These are phyloP conservation scores for Xylaria sp. DNA, from an alignment of 2,329 filamentous ascomycete species.

Conservation along the genomic window DNA sequence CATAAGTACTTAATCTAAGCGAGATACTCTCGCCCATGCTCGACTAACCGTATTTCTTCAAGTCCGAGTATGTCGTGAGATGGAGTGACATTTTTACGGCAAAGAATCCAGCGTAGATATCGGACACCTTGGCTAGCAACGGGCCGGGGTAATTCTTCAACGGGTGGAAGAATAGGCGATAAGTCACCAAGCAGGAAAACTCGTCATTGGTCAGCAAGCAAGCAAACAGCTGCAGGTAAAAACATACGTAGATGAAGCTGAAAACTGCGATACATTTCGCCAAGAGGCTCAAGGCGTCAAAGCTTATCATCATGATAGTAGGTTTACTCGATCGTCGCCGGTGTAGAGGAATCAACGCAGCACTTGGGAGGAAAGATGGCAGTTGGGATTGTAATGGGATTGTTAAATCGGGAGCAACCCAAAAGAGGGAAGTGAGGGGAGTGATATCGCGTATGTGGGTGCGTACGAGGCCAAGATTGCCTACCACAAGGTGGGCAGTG, in stretches of 20 bases:
- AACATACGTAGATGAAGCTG: constrained; percentile 1
- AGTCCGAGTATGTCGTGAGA: constrained; percentile 21
- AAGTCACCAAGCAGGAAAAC: not conserved
- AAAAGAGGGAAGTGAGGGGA: no score
- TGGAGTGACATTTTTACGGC: constrained; percentile 19
- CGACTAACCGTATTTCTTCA: constrained; percentile 24
- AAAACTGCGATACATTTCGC: not conserved
- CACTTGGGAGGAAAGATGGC: no score
- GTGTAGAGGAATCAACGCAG: no score
- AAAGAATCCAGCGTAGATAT: constrained; percentile 19
- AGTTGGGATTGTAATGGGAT: no score
- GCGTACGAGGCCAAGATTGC: no score
- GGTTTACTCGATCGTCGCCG: no score
- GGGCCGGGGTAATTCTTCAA: constrained; percentile 20
- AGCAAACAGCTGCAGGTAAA: not conserved
- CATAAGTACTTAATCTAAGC: not conserved
- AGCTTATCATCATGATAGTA: not conserved
- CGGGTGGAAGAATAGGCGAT: constrained; percentile 17
- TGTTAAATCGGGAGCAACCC: no score
- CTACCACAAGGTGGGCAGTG: no score
- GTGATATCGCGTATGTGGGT: no score
- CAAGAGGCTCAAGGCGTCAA: not conserved
- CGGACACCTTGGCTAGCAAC: constrained; percentile 17
- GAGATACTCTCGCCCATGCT: not conserved
- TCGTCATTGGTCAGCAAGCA: not conserved